Evolutionary conservation across 2,329 filamentous ascomycete genomes (phyloP), one percentile per base, ranked within the genome.

Genomic region (Herpotrichia juniperi): DNA sequence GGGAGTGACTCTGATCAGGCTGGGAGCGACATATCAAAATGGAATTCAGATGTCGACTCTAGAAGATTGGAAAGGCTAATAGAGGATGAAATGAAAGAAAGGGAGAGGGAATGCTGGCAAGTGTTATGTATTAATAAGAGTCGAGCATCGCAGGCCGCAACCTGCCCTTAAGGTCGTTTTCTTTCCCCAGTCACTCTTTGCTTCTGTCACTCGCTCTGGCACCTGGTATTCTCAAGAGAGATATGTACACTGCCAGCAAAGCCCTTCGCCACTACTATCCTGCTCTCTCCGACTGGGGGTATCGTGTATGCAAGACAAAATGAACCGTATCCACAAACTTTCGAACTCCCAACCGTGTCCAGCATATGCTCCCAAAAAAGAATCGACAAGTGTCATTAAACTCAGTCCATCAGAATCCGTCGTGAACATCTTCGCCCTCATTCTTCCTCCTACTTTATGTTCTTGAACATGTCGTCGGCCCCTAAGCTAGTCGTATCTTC

Each of bases 391-490:
- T 57, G 60, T 66, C 64, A 68, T 71, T 62, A 72, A 68, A 54
- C 63, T 59, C 47, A 49, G 54, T 62, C 62, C 58, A 56, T 64
- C 56, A 60, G 62, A 70, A 64, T 54, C 59, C 56, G 61, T 68
- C 64, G 42, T 62, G 50, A 61, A 32, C 25, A 22, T 25, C 48
- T 48, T 62, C 46, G 31, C 53, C 46, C 31, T 61, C 35, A 35
- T 46, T 32, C 42, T 37, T 25, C 37, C 16, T 42, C 6, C 35
- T 59, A 74, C 50, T 72, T 69, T 56, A 75, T 75, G 62, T 74
- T 62, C 54, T 74, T 74, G 60, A 75, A 75, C 68, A 75, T 63
- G 57, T 74, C 72, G 37, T 74, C 72, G 7, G 63, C 72, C 9
- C 66, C 70, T 35, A 74, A 48, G 50, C 63, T 65, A 12, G 65